Conservation (phyloP, 2,329 filamentous ascomycete genomes). For the Claviceps sp. region DNA sequence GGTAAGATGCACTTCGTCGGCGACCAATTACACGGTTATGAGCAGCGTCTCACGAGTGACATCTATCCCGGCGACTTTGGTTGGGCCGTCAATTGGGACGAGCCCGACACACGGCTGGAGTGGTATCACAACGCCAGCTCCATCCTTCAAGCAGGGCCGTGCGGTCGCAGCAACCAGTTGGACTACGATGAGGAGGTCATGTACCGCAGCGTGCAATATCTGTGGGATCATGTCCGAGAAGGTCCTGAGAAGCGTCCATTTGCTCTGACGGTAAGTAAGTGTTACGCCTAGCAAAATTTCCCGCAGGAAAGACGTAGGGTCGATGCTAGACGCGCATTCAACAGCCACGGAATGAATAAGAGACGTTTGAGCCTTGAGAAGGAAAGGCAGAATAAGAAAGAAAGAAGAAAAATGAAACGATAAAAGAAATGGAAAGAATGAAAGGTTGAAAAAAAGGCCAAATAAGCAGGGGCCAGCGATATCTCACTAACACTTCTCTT, state of each 20-base stretch:
- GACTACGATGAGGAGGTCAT: constrained; percentile 96
- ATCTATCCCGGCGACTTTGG: constrained; percentile 93
- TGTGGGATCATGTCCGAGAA: constrained; percentile 82
- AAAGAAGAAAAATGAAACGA: background rate
- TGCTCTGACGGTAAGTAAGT: constrained; percentile 51
- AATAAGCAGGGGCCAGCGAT: background rate
- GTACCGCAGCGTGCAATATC: constrained; percentile 77
- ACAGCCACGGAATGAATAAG: background rate
- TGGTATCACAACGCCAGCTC: constrained; percentile 97
- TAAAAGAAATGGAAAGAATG: background rate
- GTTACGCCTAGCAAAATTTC: background rate
- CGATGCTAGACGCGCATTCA: background rate
- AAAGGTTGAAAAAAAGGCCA: background rate
- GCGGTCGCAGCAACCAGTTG: constrained; percentile 84
- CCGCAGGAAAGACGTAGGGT: background rate
- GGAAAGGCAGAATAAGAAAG: background rate
- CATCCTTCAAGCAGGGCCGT: constrained; percentile 77
- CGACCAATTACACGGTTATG: constrained; percentile 88
- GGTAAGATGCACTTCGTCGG: constrained; percentile 98
- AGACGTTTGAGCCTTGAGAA: background rate
- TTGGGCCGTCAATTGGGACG: constrained; percentile 93
- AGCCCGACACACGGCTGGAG: constrained; percentile 71
- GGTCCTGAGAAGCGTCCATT: constrained; percentile 64
- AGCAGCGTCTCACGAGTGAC: constrained; percentile 83
- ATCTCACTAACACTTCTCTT: background rate